A percentile compares a stretch with the other conserved stretches of the same genome.
phyloP scores from a whole-genome alignment of 352 stramenopile genomes.

The Phytophthora quininea region DNA sequence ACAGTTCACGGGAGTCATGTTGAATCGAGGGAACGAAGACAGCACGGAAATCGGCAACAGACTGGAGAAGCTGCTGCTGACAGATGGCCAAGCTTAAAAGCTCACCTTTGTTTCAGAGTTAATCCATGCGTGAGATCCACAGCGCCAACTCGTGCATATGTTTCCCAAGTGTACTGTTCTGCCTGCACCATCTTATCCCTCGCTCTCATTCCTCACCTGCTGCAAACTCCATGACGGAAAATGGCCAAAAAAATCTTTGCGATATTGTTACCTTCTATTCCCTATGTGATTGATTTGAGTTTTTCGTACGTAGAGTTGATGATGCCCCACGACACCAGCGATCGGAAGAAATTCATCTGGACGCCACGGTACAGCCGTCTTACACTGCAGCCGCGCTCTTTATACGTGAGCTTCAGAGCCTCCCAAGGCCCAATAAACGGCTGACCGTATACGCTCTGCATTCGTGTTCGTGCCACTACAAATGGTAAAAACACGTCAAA shows the following conservation, averaged over 20 bases:
- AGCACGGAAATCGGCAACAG: neutral
- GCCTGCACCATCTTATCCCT: no score
- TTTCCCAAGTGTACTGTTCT: no score
- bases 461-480: conserved; percentile 76
- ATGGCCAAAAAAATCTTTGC: neutral
- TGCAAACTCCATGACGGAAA: neutral
- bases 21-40: neutral
- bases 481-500: conserved; percentile 5
- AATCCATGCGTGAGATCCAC: no score
- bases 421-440: conserved; percentile 61
- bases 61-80: neutral
- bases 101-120: neutral
- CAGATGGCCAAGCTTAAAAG: neutral
- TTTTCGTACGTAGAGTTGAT: conserved; percentile 92
- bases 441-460: conserved; percentile 83
- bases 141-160: no score
- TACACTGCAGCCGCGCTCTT: conserved; percentile 67
- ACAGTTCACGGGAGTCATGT: conserved; percentile 8
- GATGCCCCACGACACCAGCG: conserved; percentile 89
- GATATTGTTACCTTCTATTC: neutral
- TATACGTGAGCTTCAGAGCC: conserved; percentile 72
- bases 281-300: conserved; percentile 77
- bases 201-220: neutral
- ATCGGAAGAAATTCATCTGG: conserved; percentile 90
- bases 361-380: conserved; percentile 83